Percentiles rank a stretch among this genome's conserved stretches.
phyloP scores from a whole-genome alignment of 2,329 filamentous ascomycete species.

The Thelonectria olida region DNA sequence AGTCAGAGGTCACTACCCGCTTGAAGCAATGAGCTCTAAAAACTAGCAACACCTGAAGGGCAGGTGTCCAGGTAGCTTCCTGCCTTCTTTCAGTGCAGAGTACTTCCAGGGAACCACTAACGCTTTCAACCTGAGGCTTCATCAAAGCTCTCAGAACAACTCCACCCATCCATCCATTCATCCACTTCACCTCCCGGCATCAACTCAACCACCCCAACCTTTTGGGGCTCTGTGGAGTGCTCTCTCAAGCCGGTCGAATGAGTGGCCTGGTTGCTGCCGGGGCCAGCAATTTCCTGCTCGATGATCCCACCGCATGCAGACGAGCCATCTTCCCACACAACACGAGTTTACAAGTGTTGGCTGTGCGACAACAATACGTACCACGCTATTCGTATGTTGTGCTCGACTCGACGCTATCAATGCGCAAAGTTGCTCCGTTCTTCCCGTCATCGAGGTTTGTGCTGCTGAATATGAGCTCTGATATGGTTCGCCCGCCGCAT shows the following conservation, averaged over 20 bases:
- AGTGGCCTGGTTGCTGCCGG: constrained; percentile 25
- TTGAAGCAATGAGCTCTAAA: not conserved
- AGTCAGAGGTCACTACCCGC: not conserved
- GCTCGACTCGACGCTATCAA: not conserved
- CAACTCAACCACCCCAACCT: not conserved
- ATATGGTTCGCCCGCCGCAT: constrained; percentile 4
- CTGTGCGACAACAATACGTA: not conserved
- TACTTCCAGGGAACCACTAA: not conserved
- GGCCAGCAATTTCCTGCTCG: constrained; percentile 38
- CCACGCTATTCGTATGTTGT: not conserved
- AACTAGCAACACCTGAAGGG: not conserved
- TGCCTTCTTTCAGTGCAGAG: not conserved
- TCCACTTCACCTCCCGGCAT: constrained; percentile 5
- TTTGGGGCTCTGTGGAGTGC: not conserved
- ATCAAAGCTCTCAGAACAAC: not conserved
- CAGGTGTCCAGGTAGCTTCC: no score
- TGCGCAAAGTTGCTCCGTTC: not conserved
- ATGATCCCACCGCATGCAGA: constrained; percentile 26
- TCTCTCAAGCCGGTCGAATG: constrained; percentile 26
- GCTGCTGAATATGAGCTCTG: not conserved
- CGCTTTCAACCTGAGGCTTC: not conserved
- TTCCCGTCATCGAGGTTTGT: not conserved
- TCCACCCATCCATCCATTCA: not conserved
- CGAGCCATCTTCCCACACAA: constrained; percentile 20
- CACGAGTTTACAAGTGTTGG: constrained; percentile 9